A percentile compares a stretch with the other conserved stretches of the same genome.
phyloP scores from a whole-genome alignment of 176 grass and related monocot species.

The Hyparrhenia diplandra region DNA sequence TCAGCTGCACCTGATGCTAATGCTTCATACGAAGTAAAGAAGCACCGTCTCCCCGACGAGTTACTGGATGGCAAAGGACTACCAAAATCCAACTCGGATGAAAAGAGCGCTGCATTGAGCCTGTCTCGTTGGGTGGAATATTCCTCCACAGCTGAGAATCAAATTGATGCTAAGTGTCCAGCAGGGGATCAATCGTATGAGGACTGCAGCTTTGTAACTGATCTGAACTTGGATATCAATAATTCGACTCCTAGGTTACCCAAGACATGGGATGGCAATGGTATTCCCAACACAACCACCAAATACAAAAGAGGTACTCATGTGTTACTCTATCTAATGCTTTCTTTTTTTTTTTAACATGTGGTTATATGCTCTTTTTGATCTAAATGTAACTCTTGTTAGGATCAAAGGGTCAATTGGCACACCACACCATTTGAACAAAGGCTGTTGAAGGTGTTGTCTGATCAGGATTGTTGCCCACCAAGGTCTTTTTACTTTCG shows the following conservation, averaged over 20 bases:
- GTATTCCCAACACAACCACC: slow-evolving; percentile 72
- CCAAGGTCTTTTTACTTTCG: slow-evolving; percentile 41
- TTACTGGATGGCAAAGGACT: slow-evolving; percentile 6
- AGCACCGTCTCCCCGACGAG: slow-evolving; percentile 12
- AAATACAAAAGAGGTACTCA: slow-evolving; percentile 74
- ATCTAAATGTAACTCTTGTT: slow-evolving; percentile 15
- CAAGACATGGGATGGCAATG: slow-evolving; percentile 42
- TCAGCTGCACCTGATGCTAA: slow-evolving; percentile 9
- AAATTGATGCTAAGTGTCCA: background rate
- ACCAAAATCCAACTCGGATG: slow-evolving; percentile 26
- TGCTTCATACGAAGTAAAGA: slow-evolving; percentile 18
- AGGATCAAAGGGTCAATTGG: slow-evolving; percentile 79
- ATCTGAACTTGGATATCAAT: slow-evolving; percentile 20
- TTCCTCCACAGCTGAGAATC: slow-evolving; percentile 2
- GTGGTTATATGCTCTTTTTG: background rate
- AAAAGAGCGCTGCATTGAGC: slow-evolving; percentile 37
- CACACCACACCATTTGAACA: slow-evolving; percentile 73
- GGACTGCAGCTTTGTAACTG: background rate
- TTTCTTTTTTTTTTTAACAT: background rate
- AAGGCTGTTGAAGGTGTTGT: slow-evolving; percentile 66
- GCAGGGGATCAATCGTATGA: background rate
- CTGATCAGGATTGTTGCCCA: slow-evolving; percentile 37
- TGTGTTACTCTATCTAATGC: background rate
- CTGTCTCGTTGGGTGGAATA: slow-evolving; percentile 54
- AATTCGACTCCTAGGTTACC: slow-evolving; percentile 14